Evolutionary conservation across 208 protist species (phyloP).

Genomic region (Crithidia bombi): DNA sequence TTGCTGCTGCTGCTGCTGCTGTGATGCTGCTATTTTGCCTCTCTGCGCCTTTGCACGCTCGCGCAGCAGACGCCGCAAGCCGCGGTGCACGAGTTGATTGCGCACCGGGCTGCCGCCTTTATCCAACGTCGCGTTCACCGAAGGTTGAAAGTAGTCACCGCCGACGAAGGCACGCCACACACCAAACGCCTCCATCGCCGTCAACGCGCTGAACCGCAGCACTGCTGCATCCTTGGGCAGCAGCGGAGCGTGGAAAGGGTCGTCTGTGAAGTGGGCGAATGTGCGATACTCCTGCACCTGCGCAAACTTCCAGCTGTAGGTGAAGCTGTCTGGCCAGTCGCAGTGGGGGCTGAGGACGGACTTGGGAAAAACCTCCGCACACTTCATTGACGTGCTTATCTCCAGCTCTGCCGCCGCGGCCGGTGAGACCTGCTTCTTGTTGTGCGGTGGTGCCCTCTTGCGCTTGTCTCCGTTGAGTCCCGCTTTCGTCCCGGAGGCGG

Average conservation of each 20-base stretch:
- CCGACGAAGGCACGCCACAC: conserved; percentile 86
- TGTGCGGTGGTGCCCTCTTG: background rate
- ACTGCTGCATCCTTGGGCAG: conserved; percentile 64
- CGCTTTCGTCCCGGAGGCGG: conserved; percentile 11
- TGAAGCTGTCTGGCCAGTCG: conserved; percentile 82
- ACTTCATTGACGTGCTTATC: conserved; percentile 37
- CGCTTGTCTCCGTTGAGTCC: conserved; percentile 1
- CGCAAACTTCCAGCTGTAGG: conserved; percentile 58
- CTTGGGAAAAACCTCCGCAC: conserved; percentile 51
- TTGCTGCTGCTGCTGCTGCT: background rate
- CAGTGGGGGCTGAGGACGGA: conserved; percentile 54
- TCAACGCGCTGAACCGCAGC: conserved; percentile 50
- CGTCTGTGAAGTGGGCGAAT: conserved; percentile 61
- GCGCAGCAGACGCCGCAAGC: conserved; percentile 47
- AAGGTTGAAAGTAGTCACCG: conserved; percentile 69
- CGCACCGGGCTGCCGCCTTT: conserved; percentile 69
- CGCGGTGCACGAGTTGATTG: conserved; percentile 67
- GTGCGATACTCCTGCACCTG: conserved; percentile 51
- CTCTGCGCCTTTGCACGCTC: conserved; percentile 24
- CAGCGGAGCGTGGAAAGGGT: conserved; percentile 85
- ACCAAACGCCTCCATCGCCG: conserved; percentile 63
- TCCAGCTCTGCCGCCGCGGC: conserved; percentile 18
- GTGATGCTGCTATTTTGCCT: background rate
- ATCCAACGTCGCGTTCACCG: conserved; percentile 73
- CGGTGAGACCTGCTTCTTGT: conserved; percentile 23